Evolutionary conservation across 2,329 filamentous ascomycete genomes (phyloP), one percentile per base, ranked within the genome.

Genomic region (Metarhizium sp.): DNA sequence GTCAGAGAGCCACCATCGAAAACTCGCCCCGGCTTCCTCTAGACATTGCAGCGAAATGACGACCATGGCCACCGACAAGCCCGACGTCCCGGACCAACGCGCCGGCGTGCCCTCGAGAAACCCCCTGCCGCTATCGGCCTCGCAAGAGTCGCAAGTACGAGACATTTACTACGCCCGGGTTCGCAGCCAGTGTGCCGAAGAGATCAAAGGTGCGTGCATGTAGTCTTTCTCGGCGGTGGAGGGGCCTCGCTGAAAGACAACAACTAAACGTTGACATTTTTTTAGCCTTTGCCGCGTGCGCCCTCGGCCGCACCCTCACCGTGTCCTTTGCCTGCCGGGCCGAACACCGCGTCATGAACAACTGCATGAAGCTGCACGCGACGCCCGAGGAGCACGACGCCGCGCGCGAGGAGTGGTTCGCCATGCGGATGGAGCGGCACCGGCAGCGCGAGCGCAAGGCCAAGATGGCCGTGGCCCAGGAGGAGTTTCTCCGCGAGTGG

Each of bases 321-420:
- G 88, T 94, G 57, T 87, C 91, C 13, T 96, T 94, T 77, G 81
- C 85, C 53, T 99, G 94, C 76, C 86, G 90, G 54, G 73, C 79
- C 51, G 80, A 92, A 66, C 87, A 91, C 65, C 84, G 86, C 59
- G 78, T 80, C 40, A 99, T 99, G 94, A 99, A 99, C 74, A 79
- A 77, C 59, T 99, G 94, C 76, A 96, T 99, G 91, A 79, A 92
- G 62, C 72, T 79, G 55, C 87, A 95, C 74, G 92, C 92, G 55
- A 95, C 89, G 60, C 88, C 85, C 60, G 84, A 81, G 54, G 90
- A 95, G 69, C 82, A 95, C 71, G 94, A 99, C 73, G 85, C 84
- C 29, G 94, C 94, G 60, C 79, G 94, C 53, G 88, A 91, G 71
- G 91, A 97, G 69, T 99, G 94, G 94, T 97, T 97, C 70, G 82